Evolutionary conservation across 306 rosid species (phyloP), one percentile per base, ranked within the genome.

Genomic region (Betula pendula): DNA sequence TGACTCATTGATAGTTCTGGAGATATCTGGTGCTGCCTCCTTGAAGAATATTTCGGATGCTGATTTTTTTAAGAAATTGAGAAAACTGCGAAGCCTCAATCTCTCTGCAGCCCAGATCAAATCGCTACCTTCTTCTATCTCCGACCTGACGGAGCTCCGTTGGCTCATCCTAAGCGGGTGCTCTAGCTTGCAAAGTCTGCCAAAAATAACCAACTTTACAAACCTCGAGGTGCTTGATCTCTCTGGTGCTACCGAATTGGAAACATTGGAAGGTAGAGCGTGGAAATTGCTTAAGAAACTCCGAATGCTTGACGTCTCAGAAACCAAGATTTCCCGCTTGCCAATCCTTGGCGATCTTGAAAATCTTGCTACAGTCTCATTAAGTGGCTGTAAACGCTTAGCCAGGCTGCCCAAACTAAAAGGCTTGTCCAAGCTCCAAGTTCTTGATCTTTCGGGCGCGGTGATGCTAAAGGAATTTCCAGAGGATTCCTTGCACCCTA

Each of bases 191-290:
- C 0, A 29, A 62, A 5, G 2, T 12, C 71, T 85, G 75, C 83
- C 81, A 19, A 75, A 49, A 63, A 45, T 85, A 8, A 50, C 35
- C 49, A 15, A 20, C 2, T 31, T 75, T 1, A 4, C 1, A 43
- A 67, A 78, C 5, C 85, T 85, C 27, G 19, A 65, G 81, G 58
- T 81, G 62, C 70, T 85, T 78, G 85, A 85, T 85, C 81, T 85
- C 56, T 75, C 79, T 48, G 83, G 88, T 65, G 79, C 85, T 48
- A 42, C 56, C 22, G 71, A 74, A 20, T 72, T 85, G 50, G 55
- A 1, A 29, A 71, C 1, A 22, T 16, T 85, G 24, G 25, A 4
- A 33, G 79, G 71, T 67, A 71, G 78, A 31, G 27, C 20, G 47
- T 47, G 81, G 13, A 3, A 53, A 13, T 1, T 29, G 0, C 75